Percentiles rank a stretch among this genome's conserved stretches.
Evolutionary conservation across 2,329 filamentous ascomycete genomes (phyloP).

Genomic region (Ilyonectria destructans): DNA sequence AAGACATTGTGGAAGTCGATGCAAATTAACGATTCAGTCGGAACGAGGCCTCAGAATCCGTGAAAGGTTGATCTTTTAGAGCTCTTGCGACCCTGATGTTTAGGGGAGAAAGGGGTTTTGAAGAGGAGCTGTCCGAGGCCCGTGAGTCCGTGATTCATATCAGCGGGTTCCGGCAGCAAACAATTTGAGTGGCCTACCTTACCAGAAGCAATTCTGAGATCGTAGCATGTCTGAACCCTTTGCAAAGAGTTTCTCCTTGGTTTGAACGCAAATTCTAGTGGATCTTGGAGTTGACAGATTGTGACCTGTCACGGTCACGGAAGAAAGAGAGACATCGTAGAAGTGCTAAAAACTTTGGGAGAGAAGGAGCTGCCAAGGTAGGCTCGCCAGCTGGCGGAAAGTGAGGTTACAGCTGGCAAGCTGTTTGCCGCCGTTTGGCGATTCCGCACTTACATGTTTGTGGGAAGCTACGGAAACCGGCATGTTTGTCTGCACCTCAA

Average conservation of each 20-base stretch:
- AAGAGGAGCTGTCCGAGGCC: neutral
- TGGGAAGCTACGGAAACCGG: conserved; percentile 4
- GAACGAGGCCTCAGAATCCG: neutral
- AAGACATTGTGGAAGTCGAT: neutral
- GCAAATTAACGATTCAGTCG: neutral
- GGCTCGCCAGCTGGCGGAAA: neutral
- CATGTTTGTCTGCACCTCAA: neutral
- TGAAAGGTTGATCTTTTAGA: neutral
- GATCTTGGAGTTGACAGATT: too few species aligned
- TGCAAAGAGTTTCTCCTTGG: too few species aligned
- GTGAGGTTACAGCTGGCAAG: neutral
- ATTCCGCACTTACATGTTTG: conserved; percentile 11
- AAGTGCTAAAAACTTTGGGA: too few species aligned
- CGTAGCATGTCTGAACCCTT: too few species aligned
- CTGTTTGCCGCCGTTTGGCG: conserved; percentile 18
- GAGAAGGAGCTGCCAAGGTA: neutral
- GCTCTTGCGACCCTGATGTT: neutral
- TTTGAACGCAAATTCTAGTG: too few species aligned
- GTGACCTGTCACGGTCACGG: too few species aligned
- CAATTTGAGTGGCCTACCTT: neutral
- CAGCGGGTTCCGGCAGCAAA: neutral
- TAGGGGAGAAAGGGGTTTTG: neutral
- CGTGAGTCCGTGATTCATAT: neutral
- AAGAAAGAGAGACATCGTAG: too few species aligned
- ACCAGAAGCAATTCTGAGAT: neutral